Conservation (phyloP, 495 filamentous ascomycete species). For the Penicillium flavigenum region DNA sequence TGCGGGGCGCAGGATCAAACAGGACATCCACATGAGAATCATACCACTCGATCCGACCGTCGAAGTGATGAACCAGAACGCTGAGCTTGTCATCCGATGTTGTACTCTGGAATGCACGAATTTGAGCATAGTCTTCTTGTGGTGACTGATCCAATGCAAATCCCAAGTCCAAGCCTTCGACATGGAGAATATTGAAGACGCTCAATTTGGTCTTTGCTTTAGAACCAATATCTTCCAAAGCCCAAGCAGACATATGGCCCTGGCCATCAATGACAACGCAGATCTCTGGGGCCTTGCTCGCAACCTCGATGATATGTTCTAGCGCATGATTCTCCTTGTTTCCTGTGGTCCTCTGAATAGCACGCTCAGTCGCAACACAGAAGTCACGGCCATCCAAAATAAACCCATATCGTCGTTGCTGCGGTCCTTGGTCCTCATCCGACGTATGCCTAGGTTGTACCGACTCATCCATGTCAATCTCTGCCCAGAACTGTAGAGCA, state of each 20-base stretch:
- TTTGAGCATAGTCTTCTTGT: constrained; percentile 63
- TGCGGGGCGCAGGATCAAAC: constrained; percentile 72
- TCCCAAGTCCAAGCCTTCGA: constrained; percentile 66
- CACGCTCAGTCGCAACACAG: constrained; percentile 68
- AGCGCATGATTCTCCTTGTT: constrained; percentile 68
- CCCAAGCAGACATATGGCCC: constrained; percentile 93
- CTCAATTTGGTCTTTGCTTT: constrained; percentile 65
- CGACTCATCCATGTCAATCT: constrained; percentile 73
- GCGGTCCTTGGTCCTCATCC: constrained; percentile 25
- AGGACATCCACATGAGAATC: constrained; percentile 74
- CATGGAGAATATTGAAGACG: constrained; percentile 86
- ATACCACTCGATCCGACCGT: constrained; percentile 80
- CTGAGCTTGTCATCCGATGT: constrained; percentile 60
- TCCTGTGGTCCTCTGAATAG: constrained; percentile 60
- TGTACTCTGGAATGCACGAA: constrained; percentile 68
- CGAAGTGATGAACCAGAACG: constrained; percentile 83
- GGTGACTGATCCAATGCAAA: constrained; percentile 51
- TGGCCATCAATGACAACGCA: constrained; percentile 80
- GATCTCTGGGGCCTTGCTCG: constrained; percentile 81
- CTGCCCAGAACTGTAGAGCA: constrained; percentile 74
- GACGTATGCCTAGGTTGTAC: constrained; percentile 60
- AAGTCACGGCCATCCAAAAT: constrained; percentile 85
- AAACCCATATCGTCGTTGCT: constrained; percentile 66
- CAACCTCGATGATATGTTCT: constrained; percentile 82
- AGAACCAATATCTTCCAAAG: constrained; percentile 82